phyloP scores from a whole-genome alignment of 2,329 filamentous ascomycete species.

The Neurospora crassa region DNA sequence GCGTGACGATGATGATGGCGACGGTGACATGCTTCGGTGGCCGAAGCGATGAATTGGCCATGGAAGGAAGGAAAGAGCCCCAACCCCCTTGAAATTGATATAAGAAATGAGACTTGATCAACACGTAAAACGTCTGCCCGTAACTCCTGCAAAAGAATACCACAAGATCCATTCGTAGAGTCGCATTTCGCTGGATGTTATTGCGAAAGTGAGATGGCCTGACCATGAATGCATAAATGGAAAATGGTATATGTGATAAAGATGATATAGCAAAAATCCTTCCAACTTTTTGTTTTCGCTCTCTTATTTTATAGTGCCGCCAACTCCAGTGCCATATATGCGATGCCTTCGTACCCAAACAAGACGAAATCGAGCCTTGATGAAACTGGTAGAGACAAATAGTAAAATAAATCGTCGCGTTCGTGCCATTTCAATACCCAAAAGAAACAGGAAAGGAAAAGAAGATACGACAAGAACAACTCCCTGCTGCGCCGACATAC shows the following conservation, averaged over 20 bases:
- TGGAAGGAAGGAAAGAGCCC: background rate
- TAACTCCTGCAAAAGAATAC: background rate
- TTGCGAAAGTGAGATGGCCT: background rate
- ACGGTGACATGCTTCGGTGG: background rate
- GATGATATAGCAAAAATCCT: background rate
- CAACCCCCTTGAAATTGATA: background rate
- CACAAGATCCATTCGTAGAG: background rate
- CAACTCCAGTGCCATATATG: conserved; percentile 2
- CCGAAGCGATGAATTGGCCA: background rate
- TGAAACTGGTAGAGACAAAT: background rate
- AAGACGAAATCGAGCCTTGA: background rate
- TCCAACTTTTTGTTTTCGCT: conserved; percentile 2
- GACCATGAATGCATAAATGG: conserved; percentile 1
- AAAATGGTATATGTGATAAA: conserved; percentile 3
- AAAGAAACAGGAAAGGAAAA: background rate
- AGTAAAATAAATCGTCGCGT: background rate
- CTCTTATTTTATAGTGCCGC: conserved; percentile 3
- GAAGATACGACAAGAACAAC: background rate
- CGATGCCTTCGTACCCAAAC: conserved; percentile 2
- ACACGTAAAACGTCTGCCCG: background rate
- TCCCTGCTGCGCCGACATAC: conserved; percentile 5
- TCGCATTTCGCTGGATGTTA: background rate
- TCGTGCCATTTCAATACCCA: background rate
- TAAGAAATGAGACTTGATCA: background rate
- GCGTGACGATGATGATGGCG: background rate